phyloP scores from a whole-genome alignment of 1,139 yeast species.

The Saccharomyces pastorianus region DNA sequence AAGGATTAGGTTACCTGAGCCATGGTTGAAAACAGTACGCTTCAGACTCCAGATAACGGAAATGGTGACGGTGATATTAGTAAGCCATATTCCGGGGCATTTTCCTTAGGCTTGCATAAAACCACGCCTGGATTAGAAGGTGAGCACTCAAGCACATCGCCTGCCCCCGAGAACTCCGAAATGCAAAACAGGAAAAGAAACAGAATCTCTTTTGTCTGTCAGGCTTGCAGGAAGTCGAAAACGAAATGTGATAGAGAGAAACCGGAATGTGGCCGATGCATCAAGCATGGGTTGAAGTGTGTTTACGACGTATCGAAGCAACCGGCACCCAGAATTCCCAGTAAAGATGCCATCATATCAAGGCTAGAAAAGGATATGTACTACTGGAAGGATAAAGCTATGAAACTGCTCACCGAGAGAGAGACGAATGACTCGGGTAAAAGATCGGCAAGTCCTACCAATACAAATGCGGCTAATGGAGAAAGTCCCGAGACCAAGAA shows the following conservation, averaged over 20 bases:
- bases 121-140: not conserved
- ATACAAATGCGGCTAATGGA: not conserved
- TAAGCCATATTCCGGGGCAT: not conserved
- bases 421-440: conserved; percentile 4
- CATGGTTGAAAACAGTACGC: not conserved
- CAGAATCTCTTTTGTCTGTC: conserved; percentile 24
- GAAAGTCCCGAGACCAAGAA: not conserved
- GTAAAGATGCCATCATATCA: conserved; percentile 25
- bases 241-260: conserved; percentile 27
- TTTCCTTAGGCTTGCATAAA: not conserved
- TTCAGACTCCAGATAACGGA: not conserved
- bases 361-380: conserved; percentile 22
- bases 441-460: conserved; percentile 4
- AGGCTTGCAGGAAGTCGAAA: conserved; percentile 22
- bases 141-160: conserved; percentile 1
- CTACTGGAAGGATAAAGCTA: conserved; percentile 23
- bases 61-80: not conserved
- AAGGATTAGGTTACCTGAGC: not conserved
- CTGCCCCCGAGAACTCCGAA: conserved; percentile 4
- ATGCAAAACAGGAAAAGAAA: conserved; percentile 15
- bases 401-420: conserved; percentile 5
- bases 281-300: conserved; percentile 17
- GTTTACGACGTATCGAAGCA: conserved; percentile 23
- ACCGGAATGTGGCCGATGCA: conserved; percentile 22
- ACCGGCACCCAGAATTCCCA: conserved; percentile 23